These are phyloP conservation scores for Gracilaria domingensis DNA, from an alignment of 23 red algal species.

Conservation along the genomic window DNA sequence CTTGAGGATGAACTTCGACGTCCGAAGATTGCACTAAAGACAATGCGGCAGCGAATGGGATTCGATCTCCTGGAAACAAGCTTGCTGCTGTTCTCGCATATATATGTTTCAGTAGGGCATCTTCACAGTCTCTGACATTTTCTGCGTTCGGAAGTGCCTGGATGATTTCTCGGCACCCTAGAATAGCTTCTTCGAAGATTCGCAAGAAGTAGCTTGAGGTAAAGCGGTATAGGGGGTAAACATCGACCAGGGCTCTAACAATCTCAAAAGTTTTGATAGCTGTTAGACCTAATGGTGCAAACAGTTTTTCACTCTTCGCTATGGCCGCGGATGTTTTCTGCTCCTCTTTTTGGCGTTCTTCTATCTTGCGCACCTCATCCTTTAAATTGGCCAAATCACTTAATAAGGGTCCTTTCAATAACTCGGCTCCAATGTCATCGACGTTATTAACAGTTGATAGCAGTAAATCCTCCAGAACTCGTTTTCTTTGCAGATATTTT, in stretches of 20 bases:
- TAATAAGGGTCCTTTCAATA: conserved; percentile 56
- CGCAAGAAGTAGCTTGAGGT: conserved; percentile 35
- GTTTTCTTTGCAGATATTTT: conserved; percentile 58
- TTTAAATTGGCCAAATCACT: conserved; percentile 56
- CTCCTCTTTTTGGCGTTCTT: conserved; percentile 32
- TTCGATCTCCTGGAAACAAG: conserved; percentile 60
- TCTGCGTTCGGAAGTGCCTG: not conserved
- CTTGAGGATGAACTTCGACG: not conserved
- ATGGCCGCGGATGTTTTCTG: conserved; percentile 17
- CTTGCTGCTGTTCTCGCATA: conserved; percentile 28
- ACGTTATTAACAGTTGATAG: conserved; percentile 59
- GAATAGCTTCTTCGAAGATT: conserved; percentile 54
- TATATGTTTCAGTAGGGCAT: not conserved
- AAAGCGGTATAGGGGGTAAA: conserved; percentile 58
- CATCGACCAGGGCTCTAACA: not conserved
- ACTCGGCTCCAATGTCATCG: conserved; percentile 50
- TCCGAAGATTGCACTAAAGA: conserved; percentile 11
- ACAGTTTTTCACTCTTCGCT: not conserved
- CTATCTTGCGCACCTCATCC: conserved; percentile 56
- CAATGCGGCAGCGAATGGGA: conserved; percentile 67
- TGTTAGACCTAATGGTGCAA: conserved; percentile 49
- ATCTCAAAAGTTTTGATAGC: conserved; percentile 50
- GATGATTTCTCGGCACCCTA: not conserved
- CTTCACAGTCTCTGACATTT: conserved; percentile 27
- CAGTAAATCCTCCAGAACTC: conserved; percentile 52